These are phyloP conservation scores for Leishmania major DNA, from an alignment of 208 protist genomes.

Conservation along the genomic window DNA sequence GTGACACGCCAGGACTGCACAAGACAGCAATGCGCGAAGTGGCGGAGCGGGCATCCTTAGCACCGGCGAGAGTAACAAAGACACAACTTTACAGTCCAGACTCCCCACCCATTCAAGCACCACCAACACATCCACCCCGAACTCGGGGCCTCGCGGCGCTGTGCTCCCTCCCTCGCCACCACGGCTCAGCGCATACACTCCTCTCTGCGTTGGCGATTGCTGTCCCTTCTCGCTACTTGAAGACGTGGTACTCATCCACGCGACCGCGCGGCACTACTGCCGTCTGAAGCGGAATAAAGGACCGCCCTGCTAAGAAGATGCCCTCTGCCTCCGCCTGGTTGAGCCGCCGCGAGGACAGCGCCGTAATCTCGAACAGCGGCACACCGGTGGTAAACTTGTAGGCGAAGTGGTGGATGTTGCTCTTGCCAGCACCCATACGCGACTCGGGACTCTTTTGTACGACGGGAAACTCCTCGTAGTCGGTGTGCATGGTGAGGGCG, in stretches of 20 bases:
- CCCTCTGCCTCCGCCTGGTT: constrained; percentile 90
- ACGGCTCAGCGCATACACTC: not conserved
- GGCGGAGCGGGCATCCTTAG: not conserved
- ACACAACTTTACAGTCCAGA: not conserved
- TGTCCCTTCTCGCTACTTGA: constrained; percentile 56
- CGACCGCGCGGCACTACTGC: constrained; percentile 88
- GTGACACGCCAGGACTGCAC: not conserved
- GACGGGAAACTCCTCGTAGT: constrained; percentile 91
- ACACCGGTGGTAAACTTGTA: constrained; percentile 92
- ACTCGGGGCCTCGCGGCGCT: not conserved
- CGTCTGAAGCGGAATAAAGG: constrained; percentile 89
- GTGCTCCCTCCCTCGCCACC: not conserved
- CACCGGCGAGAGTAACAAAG: not conserved
- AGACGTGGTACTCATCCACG: constrained; percentile 91
- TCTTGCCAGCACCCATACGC: constrained; percentile 90
- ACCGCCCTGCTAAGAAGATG: constrained; percentile 81
- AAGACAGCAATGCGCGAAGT: not conserved
- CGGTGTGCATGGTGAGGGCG: constrained; percentile 86
- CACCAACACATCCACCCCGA: not conserved
- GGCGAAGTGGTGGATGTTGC: constrained; percentile 91
- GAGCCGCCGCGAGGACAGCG: constrained; percentile 64
- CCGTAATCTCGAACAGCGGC: constrained; percentile 86
- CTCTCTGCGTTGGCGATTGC: not conserved
- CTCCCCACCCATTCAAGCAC: not conserved
- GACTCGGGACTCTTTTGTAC: constrained; percentile 89